Base-by-base conservation (phyloP, 2,329 filamentous ascomycete genomes). In the Neofusicoccum ribis region DNA sequence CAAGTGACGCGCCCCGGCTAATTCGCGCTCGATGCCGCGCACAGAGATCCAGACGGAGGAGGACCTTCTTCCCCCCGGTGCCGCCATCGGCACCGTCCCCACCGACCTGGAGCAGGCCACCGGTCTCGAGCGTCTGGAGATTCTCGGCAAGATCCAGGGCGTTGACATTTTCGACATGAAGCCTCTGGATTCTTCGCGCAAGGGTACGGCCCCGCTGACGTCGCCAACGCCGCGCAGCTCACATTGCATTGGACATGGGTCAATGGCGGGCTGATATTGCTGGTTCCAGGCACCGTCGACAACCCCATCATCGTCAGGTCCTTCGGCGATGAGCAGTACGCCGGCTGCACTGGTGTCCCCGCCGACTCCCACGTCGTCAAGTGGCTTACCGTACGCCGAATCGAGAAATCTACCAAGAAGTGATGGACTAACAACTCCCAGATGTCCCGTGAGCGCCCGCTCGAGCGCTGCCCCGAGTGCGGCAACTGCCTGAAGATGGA, bases 131-230 rank as follows among this genome's bases (percentile, higher is more conserved):
- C 93, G 95, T 88, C 88, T 99, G 73, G 95, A 99, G 83, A 95
- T 99, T 76, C 86, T 99, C 79, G 95, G 95, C 83, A 99, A 99
- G 89, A 97, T 98, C 91, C 92, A 98, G 86, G 93, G 95, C 71
- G 85, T 97, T 74, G 95, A 99, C 78, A 85, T 98, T 79, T 99
- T 99, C 84, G 93, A 99, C 84, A 97, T 98, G 95, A 90, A 88
- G 81, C 95, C 95, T 69, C 88, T 99, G 73, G 95, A 98, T 80
- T 86, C 94, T 69, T 95, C 91, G 80, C 89, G 95, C 77, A 87
- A 87, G 81, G 94, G 94, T 91, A 85, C 70, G 84, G 75, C 56
- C 34, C 20, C 15, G 8, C 27, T 41, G 27, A 31, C 15, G 17
- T 37, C n/a, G 36, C 36, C 12, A 37, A 39, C 20, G 23, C 34